phyloP scores from a whole-genome alignment of 495 filamentous ascomycete species.

The Podospora conica region DNA sequence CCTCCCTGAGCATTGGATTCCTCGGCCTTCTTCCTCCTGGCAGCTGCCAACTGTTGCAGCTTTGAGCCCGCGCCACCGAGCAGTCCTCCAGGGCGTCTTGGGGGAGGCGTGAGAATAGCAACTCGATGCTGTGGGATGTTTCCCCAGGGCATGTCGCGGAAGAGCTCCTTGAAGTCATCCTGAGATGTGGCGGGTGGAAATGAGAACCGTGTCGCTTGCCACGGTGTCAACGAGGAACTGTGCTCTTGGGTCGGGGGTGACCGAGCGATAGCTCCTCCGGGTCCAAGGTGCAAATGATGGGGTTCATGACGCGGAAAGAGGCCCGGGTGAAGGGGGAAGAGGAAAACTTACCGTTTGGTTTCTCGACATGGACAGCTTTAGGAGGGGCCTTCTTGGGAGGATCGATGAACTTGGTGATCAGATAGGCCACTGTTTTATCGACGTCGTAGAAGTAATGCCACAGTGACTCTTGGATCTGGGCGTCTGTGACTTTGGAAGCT shows the following conservation, averaged over 20 bases:
- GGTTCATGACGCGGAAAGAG: neutral
- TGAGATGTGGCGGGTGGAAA: neutral
- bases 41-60: constrained; percentile 80
- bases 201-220: constrained; percentile 14
- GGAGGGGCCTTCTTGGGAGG: constrained; percentile 25
- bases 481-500: constrained; percentile 49
- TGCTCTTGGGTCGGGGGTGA: neutral
- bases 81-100: constrained; percentile 57
- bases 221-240: constrained; percentile 14
- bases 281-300: neutral
- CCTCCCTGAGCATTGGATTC: constrained; percentile 46
- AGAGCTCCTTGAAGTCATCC: constrained; percentile 33
- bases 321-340: constrained; percentile 17
- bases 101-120: constrained; percentile 59
- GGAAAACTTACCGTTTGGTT: constrained; percentile 48
- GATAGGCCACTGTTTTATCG: constrained; percentile 71
- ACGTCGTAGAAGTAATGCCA: constrained; percentile 97
- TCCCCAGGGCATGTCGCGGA: constrained; percentile 81
- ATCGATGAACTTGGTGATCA: constrained; percentile 55
- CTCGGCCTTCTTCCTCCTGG: constrained; percentile 76
- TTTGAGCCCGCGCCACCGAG: constrained; percentile 84
- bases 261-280: neutral
- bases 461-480: constrained; percentile 78
- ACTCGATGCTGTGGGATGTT: constrained; percentile 64
- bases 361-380: constrained; percentile 30